A percentile compares a stretch with the other conserved stretches of the same genome.
phyloP scores from a whole-genome alignment of 306 rosid genomes.

The Fragaria vesca region DNA sequence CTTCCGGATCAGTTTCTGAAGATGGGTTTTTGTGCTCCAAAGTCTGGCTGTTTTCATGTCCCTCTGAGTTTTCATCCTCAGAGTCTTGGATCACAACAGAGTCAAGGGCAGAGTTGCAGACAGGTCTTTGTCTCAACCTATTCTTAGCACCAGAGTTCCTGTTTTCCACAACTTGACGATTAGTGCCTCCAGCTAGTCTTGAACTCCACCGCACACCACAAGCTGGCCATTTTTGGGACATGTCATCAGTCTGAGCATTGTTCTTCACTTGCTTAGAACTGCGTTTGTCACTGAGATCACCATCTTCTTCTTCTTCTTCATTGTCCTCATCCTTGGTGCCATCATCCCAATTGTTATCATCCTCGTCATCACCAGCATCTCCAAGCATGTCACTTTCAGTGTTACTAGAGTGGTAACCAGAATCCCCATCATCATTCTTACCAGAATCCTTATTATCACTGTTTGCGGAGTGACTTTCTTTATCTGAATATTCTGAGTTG shows the following conservation, averaged over 20 bases:
- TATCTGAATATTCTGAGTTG: constrained; percentile 31
- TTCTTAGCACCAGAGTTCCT: constrained; percentile 56
- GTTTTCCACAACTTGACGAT: constrained; percentile 38
- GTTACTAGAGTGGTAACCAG: constrained; percentile 29
- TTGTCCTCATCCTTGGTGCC: constrained; percentile 27
- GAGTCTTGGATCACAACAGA: constrained; percentile 50
- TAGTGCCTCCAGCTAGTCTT: constrained; percentile 45
- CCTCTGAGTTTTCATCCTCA: constrained; percentile 31
- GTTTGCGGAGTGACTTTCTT: not conserved
- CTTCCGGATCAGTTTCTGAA: constrained; percentile 4
- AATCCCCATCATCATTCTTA: constrained; percentile 11
- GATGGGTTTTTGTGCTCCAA: not conserved
- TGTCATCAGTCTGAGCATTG: constrained; percentile 13
- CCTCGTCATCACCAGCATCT: constrained; percentile 31
- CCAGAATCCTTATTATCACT: constrained; percentile 14
- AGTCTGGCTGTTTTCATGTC: not conserved
- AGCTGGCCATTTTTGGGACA: constrained; percentile 3
- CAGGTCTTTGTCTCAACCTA: constrained; percentile 76
- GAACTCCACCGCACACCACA: constrained; percentile 41
- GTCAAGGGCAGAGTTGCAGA: constrained; percentile 64
- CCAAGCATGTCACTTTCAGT: constrained; percentile 22
- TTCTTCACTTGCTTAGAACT: constrained; percentile 34
- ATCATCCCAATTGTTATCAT: constrained; percentile 30
- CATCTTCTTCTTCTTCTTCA: constrained; percentile 26
- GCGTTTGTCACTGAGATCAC: constrained; percentile 24